phyloP scores from a whole-genome alignment of 2,329 filamentous ascomycete species.

The Beauveria bassiana region DNA sequence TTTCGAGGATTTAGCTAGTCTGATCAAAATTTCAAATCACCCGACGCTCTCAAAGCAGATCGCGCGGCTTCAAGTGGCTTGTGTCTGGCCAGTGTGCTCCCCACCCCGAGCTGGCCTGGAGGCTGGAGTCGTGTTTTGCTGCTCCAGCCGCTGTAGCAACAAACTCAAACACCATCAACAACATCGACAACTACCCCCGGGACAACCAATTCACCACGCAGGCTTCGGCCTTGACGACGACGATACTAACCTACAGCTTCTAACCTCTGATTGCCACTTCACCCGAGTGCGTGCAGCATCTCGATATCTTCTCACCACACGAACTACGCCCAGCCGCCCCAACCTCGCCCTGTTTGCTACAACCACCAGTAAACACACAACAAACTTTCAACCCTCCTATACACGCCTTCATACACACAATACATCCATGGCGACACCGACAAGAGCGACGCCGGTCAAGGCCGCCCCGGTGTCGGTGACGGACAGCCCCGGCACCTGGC shows the following conservation, averaged over 20 bases:
- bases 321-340: not conserved
- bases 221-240: constrained; percentile 9
- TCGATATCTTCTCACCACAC: not conserved
- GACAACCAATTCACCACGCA: constrained; percentile 4
- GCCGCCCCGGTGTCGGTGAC: constrained; percentile 26
- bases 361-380: not conserved
- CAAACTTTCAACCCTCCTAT: constrained; percentile 11
- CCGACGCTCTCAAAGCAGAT: not conserved
- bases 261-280: not conserved
- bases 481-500: constrained; percentile 73
- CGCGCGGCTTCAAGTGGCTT: not conserved
- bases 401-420: not conserved
- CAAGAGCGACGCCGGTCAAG: constrained; percentile 34
- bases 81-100: constrained; percentile 2
- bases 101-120: not conserved
- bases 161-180: constrained; percentile 3
- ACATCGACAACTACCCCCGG: not conserved
- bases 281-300: not conserved
- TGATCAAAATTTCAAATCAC: not conserved
- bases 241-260: constrained; percentile 10
- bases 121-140: constrained; percentile 4
- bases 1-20: no score
- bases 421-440: constrained; percentile 23
- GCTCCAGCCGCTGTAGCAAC: not conserved
- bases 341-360: not conserved